A percentile compares a stretch with the other conserved stretches of the same genome.
phyloP scores from a whole-genome alignment of 2,329 filamentous ascomycete species.

The Fusarium illudens region DNA sequence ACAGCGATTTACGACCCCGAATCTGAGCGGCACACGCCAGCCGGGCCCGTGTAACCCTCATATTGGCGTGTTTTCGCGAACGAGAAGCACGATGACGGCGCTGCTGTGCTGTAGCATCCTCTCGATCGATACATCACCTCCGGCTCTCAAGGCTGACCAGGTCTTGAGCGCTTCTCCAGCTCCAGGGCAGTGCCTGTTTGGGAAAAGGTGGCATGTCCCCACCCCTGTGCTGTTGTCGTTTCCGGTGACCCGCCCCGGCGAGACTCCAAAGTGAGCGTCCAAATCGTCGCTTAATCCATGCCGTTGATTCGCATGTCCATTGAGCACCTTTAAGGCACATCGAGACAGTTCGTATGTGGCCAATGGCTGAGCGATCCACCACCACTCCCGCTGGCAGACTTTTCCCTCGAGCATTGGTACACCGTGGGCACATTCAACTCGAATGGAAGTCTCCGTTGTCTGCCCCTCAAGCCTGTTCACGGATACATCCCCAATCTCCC shows the following conservation, averaged over 20 bases:
- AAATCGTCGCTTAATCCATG: conserved; percentile 41
- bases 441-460: conserved; percentile 6
- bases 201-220: conserved; percentile 29
- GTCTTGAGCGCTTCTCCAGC: conserved; percentile 16
- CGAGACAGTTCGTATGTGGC: conserved; percentile 19
- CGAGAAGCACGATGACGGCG: conserved; percentile 27
- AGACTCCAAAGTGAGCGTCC: conserved; percentile 21
- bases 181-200: conserved; percentile 24
- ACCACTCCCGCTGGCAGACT: conserved; percentile 13
- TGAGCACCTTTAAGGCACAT: conserved; percentile 10
- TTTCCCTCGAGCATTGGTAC: not conserved
- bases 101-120: conserved; percentile 13
- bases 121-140: conserved; percentile 25
- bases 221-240: conserved; percentile 31
- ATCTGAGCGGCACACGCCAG: not conserved
- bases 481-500: conserved; percentile 25
- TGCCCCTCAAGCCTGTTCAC: conserved; percentile 10
- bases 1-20: not conserved
- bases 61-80: conserved; percentile 28
- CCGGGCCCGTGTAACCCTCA: conserved; percentile 24
- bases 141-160: not conserved
- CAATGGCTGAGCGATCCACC: conserved; percentile 9
- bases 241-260: conserved; percentile 39
- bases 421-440: conserved; percentile 2
- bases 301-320: conserved; percentile 38